Evolutionary conservation across 129 eudicot species (phyloP).

Genomic region (Smallanthus sonchifolius): DNA sequence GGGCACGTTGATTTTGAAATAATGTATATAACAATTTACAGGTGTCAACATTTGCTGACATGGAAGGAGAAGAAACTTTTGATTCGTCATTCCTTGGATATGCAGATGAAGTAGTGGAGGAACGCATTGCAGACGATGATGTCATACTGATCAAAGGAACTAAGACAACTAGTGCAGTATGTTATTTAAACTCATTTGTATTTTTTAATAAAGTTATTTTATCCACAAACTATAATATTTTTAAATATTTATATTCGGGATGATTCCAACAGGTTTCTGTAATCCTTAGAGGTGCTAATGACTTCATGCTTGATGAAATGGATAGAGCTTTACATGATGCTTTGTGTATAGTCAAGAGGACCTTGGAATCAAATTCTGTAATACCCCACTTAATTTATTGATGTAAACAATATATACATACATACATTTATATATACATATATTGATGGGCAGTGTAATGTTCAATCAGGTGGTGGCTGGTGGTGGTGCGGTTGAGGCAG

Average conservation of each 20-base stretch:
- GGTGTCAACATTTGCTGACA: conserved; percentile 99
- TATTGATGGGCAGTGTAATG: not conserved
- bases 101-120: conserved; percentile 99
- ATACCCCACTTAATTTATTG: not conserved
- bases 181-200: conserved; percentile 17
- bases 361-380: conserved; percentile 91
- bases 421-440: not conserved
- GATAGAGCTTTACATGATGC: conserved; percentile 97
- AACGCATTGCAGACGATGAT: conserved; percentile 96
- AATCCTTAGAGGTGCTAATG: conserved; percentile 93
- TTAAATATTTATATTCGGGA: not conserved
- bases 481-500: conserved; percentile 98
- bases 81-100: conserved; percentile 86
- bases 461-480: conserved; percentile 85
- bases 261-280: conserved; percentile 57
- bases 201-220: not conserved
- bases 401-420: not conserved
- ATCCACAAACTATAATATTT: not conserved
- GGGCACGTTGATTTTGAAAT: not conserved
- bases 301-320: conserved; percentile 98
- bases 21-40: conserved; percentile 10
- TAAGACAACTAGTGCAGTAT: conserved; percentile 78
- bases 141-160: conserved; percentile 94
- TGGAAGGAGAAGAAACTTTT: conserved; percentile 99
- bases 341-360: conserved; percentile 82